phyloP scores from a whole-genome alignment of 2,329 filamentous ascomycete genomes.

The Clonostachys sp. region DNA sequence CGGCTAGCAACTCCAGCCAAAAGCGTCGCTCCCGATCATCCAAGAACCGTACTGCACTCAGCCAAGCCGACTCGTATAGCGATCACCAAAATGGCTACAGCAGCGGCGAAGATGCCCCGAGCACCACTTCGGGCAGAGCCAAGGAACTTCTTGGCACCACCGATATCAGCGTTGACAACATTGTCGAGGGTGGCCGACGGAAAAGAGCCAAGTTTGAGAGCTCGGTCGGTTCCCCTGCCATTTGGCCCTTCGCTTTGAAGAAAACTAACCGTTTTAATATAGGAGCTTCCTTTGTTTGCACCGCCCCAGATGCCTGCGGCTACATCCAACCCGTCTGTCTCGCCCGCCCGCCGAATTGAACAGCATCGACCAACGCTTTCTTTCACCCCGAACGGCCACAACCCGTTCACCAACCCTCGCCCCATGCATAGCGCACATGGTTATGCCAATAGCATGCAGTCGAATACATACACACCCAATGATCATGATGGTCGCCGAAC shows the following conservation, averaged over 20 bases:
- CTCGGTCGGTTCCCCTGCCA: slow-evolving; percentile 65
- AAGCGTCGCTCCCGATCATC: slow-evolving; percentile 65
- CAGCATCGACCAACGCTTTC: slow-evolving; percentile 69
- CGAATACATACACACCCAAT: slow-evolving; percentile 54
- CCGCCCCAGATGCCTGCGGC: slow-evolving; percentile 90
- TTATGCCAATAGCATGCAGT: slow-evolving; percentile 50
- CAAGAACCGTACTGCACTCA: slow-evolving; percentile 49
- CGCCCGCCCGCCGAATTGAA: slow-evolving; percentile 78
- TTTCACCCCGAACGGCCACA: slow-evolving; percentile 71
- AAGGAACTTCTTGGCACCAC: slow-evolving; percentile 90
- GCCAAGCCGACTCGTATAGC: slow-evolving; percentile 53
- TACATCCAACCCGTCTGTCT: slow-evolving; percentile 96
- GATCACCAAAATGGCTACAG: slow-evolving; percentile 73
- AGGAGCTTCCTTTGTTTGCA: slow-evolving; percentile 95
- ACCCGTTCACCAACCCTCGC: slow-evolving; percentile 73
- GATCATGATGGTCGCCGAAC: slow-evolving; percentile 62
- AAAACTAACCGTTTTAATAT: slow-evolving; percentile 23
- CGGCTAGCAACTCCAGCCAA: slow-evolving; percentile 57
- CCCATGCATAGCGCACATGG: slow-evolving; percentile 81
- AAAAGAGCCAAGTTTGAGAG: slow-evolving; percentile 95
- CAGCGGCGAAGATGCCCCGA: slow-evolving; percentile 78
- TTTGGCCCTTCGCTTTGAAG: too few relatives aligned
- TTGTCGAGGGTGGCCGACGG: slow-evolving; percentile 91
- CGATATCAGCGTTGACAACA: slow-evolving; percentile 97
- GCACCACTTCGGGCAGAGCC: slow-evolving; percentile 66